Percentiles rank a stretch among this genome's conserved stretches.
Conservation (phyloP, 1,284 basidiomycete genomes). For the Ganoderma resinaceum region DNA sequence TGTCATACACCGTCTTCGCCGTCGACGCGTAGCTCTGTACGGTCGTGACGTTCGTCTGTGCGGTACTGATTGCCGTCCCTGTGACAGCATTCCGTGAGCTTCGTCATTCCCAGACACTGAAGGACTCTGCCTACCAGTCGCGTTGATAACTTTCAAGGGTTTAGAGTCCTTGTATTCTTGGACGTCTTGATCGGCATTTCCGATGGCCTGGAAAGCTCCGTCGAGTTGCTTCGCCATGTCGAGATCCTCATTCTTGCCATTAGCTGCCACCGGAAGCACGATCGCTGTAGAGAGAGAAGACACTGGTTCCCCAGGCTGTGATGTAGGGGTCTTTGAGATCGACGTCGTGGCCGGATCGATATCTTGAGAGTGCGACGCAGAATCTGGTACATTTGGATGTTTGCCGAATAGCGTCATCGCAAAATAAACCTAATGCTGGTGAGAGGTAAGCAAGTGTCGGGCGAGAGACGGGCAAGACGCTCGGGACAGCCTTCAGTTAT, state of each 20-base stretch:
- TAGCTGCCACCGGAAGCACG: constrained; percentile 1
- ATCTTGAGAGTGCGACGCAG: neutral
- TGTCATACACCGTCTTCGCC: constrained; percentile 12
- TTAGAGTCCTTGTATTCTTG: constrained; percentile 16
- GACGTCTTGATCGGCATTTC: constrained; percentile 9
- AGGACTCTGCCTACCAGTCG: constrained; percentile 12
- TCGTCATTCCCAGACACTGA: neutral
- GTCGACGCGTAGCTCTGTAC: constrained; percentile 9
- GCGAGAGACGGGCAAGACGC: neutral
- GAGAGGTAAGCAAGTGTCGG: neutral
- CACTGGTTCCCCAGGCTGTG: neutral
- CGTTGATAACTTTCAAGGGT: constrained; percentile 11
- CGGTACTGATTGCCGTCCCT: constrained; percentile 2
- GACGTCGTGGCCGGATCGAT: neutral
- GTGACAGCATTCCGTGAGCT: neutral
- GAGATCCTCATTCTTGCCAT: constrained; percentile 6
- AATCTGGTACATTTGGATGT: neutral
- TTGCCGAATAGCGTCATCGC: neutral
- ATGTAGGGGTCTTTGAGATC: neutral
- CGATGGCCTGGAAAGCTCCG: constrained; percentile 13
- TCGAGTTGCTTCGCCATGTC: constrained; percentile 15
- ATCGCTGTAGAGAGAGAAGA: neutral
- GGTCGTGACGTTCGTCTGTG: constrained; percentile 15
- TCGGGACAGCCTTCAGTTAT: neutral
- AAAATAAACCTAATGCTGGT: neutral